These are phyloP conservation scores for Tuber microsphaerosporum DNA, from an alignment of 495 filamentous ascomycete genomes.

Conservation along the genomic window DNA sequence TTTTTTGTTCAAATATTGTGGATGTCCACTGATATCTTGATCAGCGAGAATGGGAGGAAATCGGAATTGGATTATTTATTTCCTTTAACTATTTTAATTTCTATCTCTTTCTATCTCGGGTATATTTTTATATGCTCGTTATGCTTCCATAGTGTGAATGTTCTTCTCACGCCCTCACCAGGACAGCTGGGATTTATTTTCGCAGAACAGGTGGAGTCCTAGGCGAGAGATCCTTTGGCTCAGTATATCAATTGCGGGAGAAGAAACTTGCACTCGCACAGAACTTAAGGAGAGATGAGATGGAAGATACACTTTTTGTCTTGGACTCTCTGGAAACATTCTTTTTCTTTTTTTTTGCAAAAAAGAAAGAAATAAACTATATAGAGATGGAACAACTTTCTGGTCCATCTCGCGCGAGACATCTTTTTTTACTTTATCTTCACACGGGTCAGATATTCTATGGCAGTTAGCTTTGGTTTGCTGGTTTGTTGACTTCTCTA, in stretches of 20 bases:
- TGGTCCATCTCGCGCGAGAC: background rate
- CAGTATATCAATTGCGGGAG: slow-evolving; percentile 43
- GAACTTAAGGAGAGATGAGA: background rate
- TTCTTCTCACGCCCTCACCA: background rate
- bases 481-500: background rate
- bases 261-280: slow-evolving; percentile 21
- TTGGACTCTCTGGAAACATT: background rate
- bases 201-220: slow-evolving; percentile 43
- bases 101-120: background rate
- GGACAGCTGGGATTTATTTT: background rate
- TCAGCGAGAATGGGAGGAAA: background rate
- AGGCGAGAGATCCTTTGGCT: slow-evolving; percentile 42
- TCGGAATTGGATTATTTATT: background rate
- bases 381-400: background rate
- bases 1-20: background rate
- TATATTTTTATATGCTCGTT: background rate
- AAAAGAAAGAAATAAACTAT: background rate
- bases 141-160: slow-evolving; percentile 3
- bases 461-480: background rate
- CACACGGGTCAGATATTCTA: background rate
- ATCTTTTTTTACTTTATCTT: background rate
- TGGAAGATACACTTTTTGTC: slow-evolving; percentile 3
- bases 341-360: background rate
- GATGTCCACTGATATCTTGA: background rate
- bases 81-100: slow-evolving; percentile 10